Base-by-base conservation (phyloP, 441 rosid genomes). In the Geranium incanum region DNA sequence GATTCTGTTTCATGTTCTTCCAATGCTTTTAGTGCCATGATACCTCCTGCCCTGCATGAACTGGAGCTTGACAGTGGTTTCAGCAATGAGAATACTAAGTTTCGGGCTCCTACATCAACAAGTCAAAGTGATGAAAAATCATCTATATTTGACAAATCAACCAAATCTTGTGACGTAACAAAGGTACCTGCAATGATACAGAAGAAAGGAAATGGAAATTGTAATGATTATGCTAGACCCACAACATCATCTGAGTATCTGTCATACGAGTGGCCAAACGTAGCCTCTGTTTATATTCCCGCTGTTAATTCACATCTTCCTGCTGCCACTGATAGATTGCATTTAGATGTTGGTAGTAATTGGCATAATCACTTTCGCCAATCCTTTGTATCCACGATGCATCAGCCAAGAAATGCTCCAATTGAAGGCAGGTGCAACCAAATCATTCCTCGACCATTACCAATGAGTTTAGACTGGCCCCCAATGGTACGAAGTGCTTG, bases 391-490 rank as follows among this genome's bases (percentile, higher is more conserved):
- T 77, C 95, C 64, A 50, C 91, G 13, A 72, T 94, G 71, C 97
- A 87, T 77, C 93, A 86, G 81, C 80, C 92, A 70, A 90, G 94
- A 81, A 92, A 83, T 76, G 79, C 93, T 76, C 75, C 88, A 3
- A 75, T 85, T 76, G 97, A 94, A 75, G 84, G 78, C 75, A 84
- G 90, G 38, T 86, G 89, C 84, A 86, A 78, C 77, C 86, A 80
- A 75, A 82, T 88, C 77, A 76, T 92, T 57, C 52, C 99, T 74
- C 90, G 81, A 74, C 89, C 93, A 55, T 75, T 90, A 78, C 85
- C 94, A 71, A 85, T 89, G 96, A 94, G 97, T 83, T 83, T 86
- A 77, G 99, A 94, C 81, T 94, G 99, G 97, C 99, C 97, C 67
- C 97, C 97, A 67, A 78, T 90, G 88, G 97, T 94, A 78, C 88